Evolutionary conservation across 1,284 basidiomycete species (phyloP), one percentile per base, ranked within the genome.

Genomic region (Ustilago curta): DNA sequence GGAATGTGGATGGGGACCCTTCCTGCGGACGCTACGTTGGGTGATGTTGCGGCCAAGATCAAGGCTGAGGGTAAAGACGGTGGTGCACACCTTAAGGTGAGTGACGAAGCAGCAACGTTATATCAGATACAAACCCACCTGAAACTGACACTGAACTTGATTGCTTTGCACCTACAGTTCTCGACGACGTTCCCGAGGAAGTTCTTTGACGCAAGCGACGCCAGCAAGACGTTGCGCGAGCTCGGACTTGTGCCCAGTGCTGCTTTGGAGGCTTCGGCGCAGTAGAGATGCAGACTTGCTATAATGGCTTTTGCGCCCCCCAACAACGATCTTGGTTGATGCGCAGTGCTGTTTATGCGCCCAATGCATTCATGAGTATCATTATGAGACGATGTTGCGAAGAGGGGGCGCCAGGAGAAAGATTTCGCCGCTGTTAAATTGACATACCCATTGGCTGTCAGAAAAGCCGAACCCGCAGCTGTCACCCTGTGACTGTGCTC

Each of bases 191-290:
- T 82, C 64, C 83, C 83, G 4, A 72, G 83, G 40, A 82, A 81
- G 59, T 62, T 75, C 37, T 84, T 79, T 40, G 77, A 76, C 14
- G 72, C 58, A 5, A 69, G 52, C n/a, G 82, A 84, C 31, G 55
- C 57, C 11, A 32, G 18, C 44, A 77, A 81, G 72, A 79, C 81
- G 48, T 70, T 84, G 21, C 52, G 76, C 31, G 82, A 82, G 63
- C 75, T 84, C 2, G 83, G 83, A 0, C 68, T 84, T 8, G 81
- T 84, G 9, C 83, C 83, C 37, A 84, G 74, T 25, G 82, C 82
- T 18, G 83, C 79, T 4, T 70, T 84, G 1, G 83, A 84, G 49
- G 82, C 83, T 5, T 64, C 63, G 43, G 37, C 60, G 4, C 53
- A 59, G 59, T 75, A 35, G 58, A 21, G 4, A 21, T 4, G 11